Evolutionary conservation across 2,329 filamentous ascomycete genomes (phyloP).

Genomic region (Pseudocercospora crystallina): DNA sequence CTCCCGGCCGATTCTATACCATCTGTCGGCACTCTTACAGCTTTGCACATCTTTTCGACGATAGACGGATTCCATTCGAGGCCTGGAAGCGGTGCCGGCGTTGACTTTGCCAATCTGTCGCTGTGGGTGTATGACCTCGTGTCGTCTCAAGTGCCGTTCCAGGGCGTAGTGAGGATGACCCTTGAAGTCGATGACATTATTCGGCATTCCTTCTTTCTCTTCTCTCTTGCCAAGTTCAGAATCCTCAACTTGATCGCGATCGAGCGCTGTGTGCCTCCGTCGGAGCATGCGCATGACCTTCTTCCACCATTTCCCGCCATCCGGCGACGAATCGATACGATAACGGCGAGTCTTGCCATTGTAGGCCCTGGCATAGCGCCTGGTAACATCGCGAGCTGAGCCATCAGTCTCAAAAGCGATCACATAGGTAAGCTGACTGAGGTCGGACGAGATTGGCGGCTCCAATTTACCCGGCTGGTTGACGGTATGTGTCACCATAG

Average conservation of each 20-base stretch:
- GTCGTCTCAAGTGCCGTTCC: conserved; percentile 76
- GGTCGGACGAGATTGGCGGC: conserved; percentile 73
- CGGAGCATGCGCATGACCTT: conserved; percentile 49
- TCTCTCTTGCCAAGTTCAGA: conserved; percentile 70
- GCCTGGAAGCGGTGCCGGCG: conserved; percentile 58
- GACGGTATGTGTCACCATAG: conserved; percentile 76
- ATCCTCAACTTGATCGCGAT: conserved; percentile 82
- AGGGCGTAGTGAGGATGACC: conserved; percentile 59
- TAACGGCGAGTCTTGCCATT: conserved; percentile 83
- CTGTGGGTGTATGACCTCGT: conserved; percentile 77
- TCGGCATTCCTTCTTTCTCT: conserved; percentile 63
- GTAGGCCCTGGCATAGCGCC: conserved; percentile 82
- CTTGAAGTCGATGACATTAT: conserved; percentile 43
- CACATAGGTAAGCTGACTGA: conserved; percentile 79
- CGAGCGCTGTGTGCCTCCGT: conserved; percentile 36
- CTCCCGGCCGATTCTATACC: conserved; percentile 84
- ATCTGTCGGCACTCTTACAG: conserved; percentile 78
- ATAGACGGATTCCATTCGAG: conserved; percentile 73
- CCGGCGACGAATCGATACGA: conserved; percentile 69
- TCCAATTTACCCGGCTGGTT: conserved; percentile 76
- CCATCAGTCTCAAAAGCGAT: conserved; percentile 81
- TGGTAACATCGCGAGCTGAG: conserved; percentile 78
- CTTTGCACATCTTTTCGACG: conserved; percentile 76
- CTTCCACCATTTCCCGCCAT: conserved; percentile 58
- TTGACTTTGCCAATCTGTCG: conserved; percentile 75